Percentiles rank a stretch among this genome's conserved stretches.
phyloP scores from a whole-genome alignment of 2,329 filamentous ascomycete species.

The Trichoderma hamatum region DNA sequence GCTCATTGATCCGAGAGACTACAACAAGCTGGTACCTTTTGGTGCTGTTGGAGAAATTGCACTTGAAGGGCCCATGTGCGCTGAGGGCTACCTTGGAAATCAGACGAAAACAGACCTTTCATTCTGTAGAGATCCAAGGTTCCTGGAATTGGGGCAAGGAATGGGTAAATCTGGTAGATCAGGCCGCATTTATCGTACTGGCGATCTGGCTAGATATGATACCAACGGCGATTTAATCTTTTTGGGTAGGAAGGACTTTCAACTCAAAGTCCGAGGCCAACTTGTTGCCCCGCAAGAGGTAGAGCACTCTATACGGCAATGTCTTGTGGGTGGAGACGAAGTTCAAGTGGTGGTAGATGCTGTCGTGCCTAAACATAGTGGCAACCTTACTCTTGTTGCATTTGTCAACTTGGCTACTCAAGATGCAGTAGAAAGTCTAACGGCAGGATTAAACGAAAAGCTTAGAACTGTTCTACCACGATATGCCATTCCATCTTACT shows the following conservation, averaged over 20 bases:
- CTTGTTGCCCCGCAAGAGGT: conserved; percentile 14
- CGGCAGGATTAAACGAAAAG: background rate
- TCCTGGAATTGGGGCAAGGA: background rate
- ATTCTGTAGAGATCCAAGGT: conserved; percentile 9
- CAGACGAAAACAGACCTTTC: background rate
- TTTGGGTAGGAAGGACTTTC: conserved; percentile 15
- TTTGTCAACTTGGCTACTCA: conserved; percentile 3
- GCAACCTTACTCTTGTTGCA: conserved; percentile 7
- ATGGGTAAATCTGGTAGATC: background rate
- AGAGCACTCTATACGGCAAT: conserved; percentile 7
- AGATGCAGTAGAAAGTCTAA: background rate
- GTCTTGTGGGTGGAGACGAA: background rate
- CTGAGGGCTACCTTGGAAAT: conserved; percentile 17
- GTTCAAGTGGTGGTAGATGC: conserved; percentile 17
- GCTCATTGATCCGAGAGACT: conserved; percentile 10
- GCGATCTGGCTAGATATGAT: conserved; percentile 24
- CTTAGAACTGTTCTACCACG: background rate
- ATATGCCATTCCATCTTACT: conserved; percentile 22
- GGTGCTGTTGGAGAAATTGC: conserved; percentile 19
- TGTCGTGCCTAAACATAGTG: conserved; percentile 8
- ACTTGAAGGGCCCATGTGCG: conserved; percentile 13
- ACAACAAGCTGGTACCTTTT: conserved; percentile 14
- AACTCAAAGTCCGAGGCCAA: conserved; percentile 21
- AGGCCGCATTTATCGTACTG: conserved; percentile 19
- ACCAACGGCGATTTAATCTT: conserved; percentile 10